These are phyloP conservation scores for Phaeosphaeriaceae sp. DNA, from an alignment of 2,329 filamentous ascomycete genomes.

Conservation along the genomic window DNA sequence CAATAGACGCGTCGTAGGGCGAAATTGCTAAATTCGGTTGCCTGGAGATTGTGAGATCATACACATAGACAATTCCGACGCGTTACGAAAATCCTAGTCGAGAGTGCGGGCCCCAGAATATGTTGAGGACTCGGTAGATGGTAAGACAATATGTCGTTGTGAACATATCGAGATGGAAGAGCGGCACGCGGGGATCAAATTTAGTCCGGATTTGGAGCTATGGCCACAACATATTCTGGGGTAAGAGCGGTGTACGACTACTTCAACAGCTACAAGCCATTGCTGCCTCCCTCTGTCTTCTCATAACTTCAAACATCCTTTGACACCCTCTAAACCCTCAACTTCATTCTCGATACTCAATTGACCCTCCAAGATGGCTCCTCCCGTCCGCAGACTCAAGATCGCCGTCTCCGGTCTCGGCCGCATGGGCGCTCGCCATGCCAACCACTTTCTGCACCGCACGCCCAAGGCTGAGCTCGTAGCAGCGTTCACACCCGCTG, in stretches of 20 bases:
- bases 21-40: neutral
- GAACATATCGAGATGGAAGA: neutral
- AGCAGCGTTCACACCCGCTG: conserved; percentile 55
- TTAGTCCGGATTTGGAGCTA: conserved; percentile 23
- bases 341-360: conserved; percentile 4
- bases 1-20: neutral
- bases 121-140: neutral
- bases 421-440: conserved; percentile 59
- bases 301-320: neutral
- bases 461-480: conserved; percentile 56
- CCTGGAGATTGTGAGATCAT: neutral
- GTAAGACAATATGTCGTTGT: neutral
- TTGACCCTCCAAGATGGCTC: conserved; percentile 34
- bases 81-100: neutral
- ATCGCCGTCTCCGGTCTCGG: conserved; percentile 57
- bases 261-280: neutral
- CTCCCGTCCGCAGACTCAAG: conserved; percentile 49
- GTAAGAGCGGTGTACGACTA: conserved; percentile 5
- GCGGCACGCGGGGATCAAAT: conserved; percentile 2
- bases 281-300: neutral
- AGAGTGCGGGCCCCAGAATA: neutral
- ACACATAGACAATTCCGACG: neutral
- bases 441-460: conserved; percentile 55
- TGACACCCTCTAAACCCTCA: conserved; percentile 2
- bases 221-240: conserved; percentile 15